Base-by-base conservation (phyloP, 257 asterid species). In the Solanum piurae region DNA sequence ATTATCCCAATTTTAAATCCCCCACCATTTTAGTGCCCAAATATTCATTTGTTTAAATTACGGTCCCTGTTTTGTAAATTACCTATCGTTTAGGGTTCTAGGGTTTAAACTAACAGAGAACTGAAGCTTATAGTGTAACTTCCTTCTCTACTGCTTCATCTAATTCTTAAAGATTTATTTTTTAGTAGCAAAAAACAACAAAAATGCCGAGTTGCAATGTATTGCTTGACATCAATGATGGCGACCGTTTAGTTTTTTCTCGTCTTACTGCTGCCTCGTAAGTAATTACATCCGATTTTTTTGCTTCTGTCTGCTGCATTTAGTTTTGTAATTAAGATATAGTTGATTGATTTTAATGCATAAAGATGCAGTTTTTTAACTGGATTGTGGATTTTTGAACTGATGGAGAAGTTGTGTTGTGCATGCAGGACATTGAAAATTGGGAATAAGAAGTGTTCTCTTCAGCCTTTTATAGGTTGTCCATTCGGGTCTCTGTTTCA, bases 141-240 rank as follows among this genome's bases (percentile, higher is more conserved):
- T 40, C 21, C 44, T 76, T 31, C 64, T 38, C 83, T 12, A 2
- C 77, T 60, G 31, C 83, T 72, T 52, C 76, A 7, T 23, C 49
- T n/a, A 13, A 42, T 40, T 38, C 64, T 80, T 29, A 46, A 46
- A 80, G 69, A 80, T 80, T 29, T 69, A 80, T 1, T 29, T 46
- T 46, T 80, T 46, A 80, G 18, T 42, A 29, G 85, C 5, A 46
- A 62, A 31, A 72, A 40, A 55, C 60, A 31, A 2, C 20, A 83
- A 87, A 88, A 75, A 94, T 95, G 98, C 55, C 92, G 76, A 84
- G 99, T 37, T 95, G 98, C 92, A 97, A 94, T 85, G 98, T 95
- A 49, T 92, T 97, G 96, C 98, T 97, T 21, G 99, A 97, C 91
- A 93, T 97, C 90, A 97, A 97, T 86, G 98, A 95, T 46, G 99